Conservation (phyloP, 805 yeast species). For the Candida suzukii region DNA sequence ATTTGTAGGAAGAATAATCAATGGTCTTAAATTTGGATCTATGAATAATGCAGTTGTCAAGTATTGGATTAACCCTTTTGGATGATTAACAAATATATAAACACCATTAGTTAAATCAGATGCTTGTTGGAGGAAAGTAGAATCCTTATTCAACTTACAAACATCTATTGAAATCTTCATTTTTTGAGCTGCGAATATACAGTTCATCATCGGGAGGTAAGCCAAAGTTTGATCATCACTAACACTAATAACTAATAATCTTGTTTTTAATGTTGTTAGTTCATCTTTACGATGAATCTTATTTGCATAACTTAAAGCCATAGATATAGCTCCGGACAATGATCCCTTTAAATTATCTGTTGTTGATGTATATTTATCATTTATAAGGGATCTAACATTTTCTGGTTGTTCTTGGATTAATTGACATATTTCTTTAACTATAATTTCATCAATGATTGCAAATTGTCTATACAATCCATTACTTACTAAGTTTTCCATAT, state of each 20-base stretch:
- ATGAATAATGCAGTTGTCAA: conserved; percentile 75
- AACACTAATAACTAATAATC: conserved; percentile 56
- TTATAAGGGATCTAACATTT: conserved; percentile 5
- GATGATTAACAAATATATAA: conserved; percentile 60
- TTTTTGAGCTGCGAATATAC: conserved; percentile 93
- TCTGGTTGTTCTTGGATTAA: conserved; percentile 30
- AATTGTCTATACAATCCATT: conserved; percentile 81
- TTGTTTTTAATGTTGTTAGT: conserved; percentile 45
- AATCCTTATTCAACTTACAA: conserved; percentile 64
- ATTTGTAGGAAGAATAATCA: conserved; percentile 73
- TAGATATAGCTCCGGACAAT: conserved; percentile 72
- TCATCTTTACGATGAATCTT: conserved; percentile 47
- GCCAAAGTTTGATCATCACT: conserved; percentile 72
- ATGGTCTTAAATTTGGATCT: conserved; percentile 76
- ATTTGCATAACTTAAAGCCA: conserved; percentile 77
- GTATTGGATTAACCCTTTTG: conserved; percentile 77
- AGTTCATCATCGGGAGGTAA: conserved; percentile 90
- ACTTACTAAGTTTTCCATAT: conserved; percentile 28
- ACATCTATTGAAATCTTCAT: conserved; percentile 86
- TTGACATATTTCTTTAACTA: conserved; percentile 49
- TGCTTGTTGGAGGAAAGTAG: conserved; percentile 91
- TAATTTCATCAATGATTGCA: conserved; percentile 66
- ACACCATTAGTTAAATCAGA: conserved; percentile 92
- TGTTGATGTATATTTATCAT: conserved; percentile 6
- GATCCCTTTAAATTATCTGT: conserved; percentile 34